Base-by-base conservation (phyloP, 495 filamentous ascomycete species). In the Podospora didyma region DNA sequence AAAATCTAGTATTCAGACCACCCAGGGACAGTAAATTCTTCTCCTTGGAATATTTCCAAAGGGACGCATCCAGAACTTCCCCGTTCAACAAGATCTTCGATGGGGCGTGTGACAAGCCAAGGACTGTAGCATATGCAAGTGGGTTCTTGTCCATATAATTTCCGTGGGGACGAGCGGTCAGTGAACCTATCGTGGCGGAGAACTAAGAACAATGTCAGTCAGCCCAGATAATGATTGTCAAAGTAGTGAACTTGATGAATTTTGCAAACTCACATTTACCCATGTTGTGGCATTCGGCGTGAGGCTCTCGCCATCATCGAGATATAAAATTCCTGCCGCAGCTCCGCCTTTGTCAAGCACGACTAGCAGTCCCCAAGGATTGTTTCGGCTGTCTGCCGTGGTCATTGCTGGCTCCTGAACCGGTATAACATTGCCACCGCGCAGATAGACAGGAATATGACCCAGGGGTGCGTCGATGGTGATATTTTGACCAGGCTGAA, bases 301-400 rank as follows among this genome's bases (percentile, higher is more conserved):
- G 26, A 94, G 35, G 46, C 85, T 90, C 69, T 87, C 87, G 0
- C 92, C 92, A 67, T 96, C 92, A 62, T 96, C 92, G 9, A 96
- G 62, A 62, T 96, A 95, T 9, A 96, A 65, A 11, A 75, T 54
- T 0, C 92, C 92, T 2, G 57, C 71, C 0, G 92, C 90, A 19
- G 69, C 62, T 0, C 86, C 86, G 16, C 77, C 61, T 9, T 56
- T 51, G 57, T 80, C 74, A 10, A 91, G 73, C 2, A 86, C 87
- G 2, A 81, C 82, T 16, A 92, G 66, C 17, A 94, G 57, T 20
- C 81, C 80, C 87, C 88, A 94, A 3, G 85, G 82, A 31, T 84
- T 89, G 24, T 76, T 73, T 42, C 89, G 74, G 26, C 82, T 80
- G 41, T 84, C 85, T 2, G 76, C 63, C 0, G 86, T 92, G 0